Base-by-base conservation (phyloP, 208 protist species). In the Jaenimonas drosophilae region DNA sequence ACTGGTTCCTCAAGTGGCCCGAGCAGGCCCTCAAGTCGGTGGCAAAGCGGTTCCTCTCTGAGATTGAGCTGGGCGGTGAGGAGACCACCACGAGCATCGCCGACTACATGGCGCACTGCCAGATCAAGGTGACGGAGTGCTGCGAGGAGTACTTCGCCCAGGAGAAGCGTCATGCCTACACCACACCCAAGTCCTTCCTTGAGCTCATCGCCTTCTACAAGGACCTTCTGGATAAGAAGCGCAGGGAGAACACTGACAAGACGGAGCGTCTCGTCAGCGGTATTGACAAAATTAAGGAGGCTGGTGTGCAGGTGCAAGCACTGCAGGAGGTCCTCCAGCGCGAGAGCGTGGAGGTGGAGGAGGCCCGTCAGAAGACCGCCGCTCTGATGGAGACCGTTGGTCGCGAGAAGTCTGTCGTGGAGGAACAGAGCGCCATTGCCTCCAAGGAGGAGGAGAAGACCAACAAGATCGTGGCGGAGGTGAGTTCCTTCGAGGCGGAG, bases 1-100 rank as follows among this genome's bases (percentile, higher is more conserved):
- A 99, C 82, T 99, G 97, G 96, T 99, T 99, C 83, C 89, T 98
- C 49, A 75, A 75, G 50, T 99, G 97, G 97, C 96, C 97, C 4
- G 74, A 97, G 59, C 94, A 99, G 52, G 97, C 96, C 12, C 81
- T 99, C 5, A 75, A 91, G 54, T 97, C 94, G 20, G 97, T 99
- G 28, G 96, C 96, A 32, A 65, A 78, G 40, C 73, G 88, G 38
- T 97, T 97, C 64, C 70, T 98, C 19, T 94, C 80, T 6, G 65
- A 84, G 54, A 85, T 96, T 46, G 91, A 97, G 39, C 64, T 97
- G n/a, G 78, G 79, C 24, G 76, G 79, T 9, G 62, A 78, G 33
- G 76, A 92, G 49, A 87, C 74, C 61, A 91, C 72, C 14, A 47
- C 86, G 20, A 76, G 75, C 47, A 89, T 98, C 29, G 83, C 94